Conservation (phyloP, 2,329 filamentous ascomycete species). For the Colletotrichum caudatum region DNA sequence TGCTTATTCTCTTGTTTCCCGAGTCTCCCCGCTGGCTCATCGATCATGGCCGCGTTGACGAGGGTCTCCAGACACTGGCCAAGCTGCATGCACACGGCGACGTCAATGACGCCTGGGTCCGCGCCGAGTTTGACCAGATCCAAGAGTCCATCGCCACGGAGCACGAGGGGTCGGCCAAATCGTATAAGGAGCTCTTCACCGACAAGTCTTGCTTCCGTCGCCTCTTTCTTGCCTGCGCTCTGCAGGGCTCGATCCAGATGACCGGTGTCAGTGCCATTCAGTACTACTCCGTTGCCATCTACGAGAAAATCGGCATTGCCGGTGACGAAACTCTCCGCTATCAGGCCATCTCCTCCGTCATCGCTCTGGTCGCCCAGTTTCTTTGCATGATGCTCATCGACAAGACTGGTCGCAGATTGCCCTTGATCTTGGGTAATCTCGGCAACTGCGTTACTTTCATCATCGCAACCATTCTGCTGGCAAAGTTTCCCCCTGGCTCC, state of each 20-base stretch:
- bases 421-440: slow-evolving; percentile 78
- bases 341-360: slow-evolving; percentile 79
- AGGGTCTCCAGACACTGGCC: slow-evolving; percentile 75
- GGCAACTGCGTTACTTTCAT: slow-evolving; percentile 80
- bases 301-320: slow-evolving; percentile 75
- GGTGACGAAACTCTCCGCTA: slow-evolving; percentile 76
- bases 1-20: slow-evolving; percentile 77
- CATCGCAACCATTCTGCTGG: slow-evolving; percentile 67
- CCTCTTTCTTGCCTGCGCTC: slow-evolving; percentile 74
- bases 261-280: slow-evolving; percentile 69
- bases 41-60: slow-evolving; percentile 73
- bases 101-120: slow-evolving; percentile 74
- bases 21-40: slow-evolving; percentile 83
- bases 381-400: slow-evolving; percentile 78
- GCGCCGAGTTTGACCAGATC: slow-evolving; percentile 79
- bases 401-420: slow-evolving; percentile 76
- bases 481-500: slow-evolving; percentile 69
- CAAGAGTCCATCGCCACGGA: slow-evolving; percentile 73
- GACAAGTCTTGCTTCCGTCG: slow-evolving; percentile 74
- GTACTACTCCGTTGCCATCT: slow-evolving; percentile 78
- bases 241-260: slow-evolving; percentile 40
- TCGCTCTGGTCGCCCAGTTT: slow-evolving; percentile 77
- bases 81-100: slow-evolving; percentile 78
- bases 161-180: slow-evolving; percentile 77
- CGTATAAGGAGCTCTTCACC: slow-evolving; percentile 76